These are phyloP conservation scores for Nitzschia inconspicua DNA, from an alignment of 108 stramenopile species.

Conservation along the genomic window DNA sequence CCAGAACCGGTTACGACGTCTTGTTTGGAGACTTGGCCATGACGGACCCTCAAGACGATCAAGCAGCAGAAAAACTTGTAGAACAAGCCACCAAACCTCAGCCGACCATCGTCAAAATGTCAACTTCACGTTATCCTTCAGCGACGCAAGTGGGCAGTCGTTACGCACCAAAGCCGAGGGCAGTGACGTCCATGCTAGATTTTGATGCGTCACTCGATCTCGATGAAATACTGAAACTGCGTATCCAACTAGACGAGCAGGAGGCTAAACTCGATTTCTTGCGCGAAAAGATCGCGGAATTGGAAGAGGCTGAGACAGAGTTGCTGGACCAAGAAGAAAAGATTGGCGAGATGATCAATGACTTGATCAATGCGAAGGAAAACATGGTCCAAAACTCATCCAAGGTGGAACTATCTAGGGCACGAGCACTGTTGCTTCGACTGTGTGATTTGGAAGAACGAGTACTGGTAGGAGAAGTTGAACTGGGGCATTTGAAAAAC, in stretches of 20 bases:
- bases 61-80: too few relatives aligned
- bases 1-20: neutral
- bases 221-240: conserved; percentile 18
- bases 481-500: conserved; percentile 42
- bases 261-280: conserved; percentile 31
- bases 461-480: conserved; percentile 39
- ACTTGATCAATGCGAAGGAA: conserved; percentile 12
- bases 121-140: too few relatives aligned
- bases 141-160: too few relatives aligned
- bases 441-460: conserved; percentile 52
- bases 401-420: conserved; percentile 12
- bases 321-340: conserved; percentile 21
- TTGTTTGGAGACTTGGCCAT: neutral
- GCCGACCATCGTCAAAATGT: too few relatives aligned
- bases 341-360: conserved; percentile 17
- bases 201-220: conserved; percentile 3
- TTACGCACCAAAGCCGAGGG: too few relatives aligned
- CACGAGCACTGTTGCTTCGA: conserved; percentile 32
- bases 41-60: too few relatives aligned
- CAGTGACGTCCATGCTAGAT: too few relatives aligned
- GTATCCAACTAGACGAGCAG: conserved; percentile 29
- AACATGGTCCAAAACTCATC: neutral
- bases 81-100: too few relatives aligned
- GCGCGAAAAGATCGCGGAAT: conserved; percentile 8
- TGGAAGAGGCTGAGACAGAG: conserved; percentile 15